Evolutionary conservation across 2,329 filamentous ascomycete genomes (phyloP).

Genomic region (Davidsoniella virescens): DNA sequence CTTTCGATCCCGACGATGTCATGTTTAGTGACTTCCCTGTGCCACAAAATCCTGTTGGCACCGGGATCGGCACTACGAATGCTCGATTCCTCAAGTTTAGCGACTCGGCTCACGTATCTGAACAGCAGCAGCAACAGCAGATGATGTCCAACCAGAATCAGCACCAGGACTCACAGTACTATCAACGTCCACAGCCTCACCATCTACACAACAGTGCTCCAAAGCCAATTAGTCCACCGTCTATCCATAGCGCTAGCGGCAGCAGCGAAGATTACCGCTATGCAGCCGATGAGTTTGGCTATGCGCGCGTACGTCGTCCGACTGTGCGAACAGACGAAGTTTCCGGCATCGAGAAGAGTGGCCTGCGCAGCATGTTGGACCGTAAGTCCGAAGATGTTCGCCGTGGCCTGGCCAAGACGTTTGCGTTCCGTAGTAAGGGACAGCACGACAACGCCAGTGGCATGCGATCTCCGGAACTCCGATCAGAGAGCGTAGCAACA

Average conservation of each 20-base stretch:
- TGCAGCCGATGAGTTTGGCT: slow-evolving; percentile 25
- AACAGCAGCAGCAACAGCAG: slow-evolving; percentile 14
- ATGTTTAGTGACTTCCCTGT: slow-evolving; percentile 23
- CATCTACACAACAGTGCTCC: not conserved
- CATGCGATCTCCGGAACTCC: slow-evolving; percentile 11
- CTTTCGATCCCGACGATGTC: slow-evolving; percentile 25
- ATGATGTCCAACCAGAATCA: slow-evolving; percentile 4
- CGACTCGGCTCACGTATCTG: slow-evolving; percentile 18
- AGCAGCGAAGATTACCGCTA: slow-evolving; percentile 3
- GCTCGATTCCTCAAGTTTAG: slow-evolving; percentile 31
- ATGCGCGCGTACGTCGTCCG: slow-evolving; percentile 27
- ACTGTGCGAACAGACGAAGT: slow-evolving; percentile 33
- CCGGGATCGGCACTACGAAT: slow-evolving; percentile 27
- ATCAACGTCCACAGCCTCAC: not conserved
- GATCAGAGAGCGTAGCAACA: slow-evolving; percentile 16
- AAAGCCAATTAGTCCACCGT: slow-evolving; percentile 17
- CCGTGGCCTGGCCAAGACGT: slow-evolving; percentile 36
- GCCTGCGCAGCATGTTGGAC: slow-evolving; percentile 34
- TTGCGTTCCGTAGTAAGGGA: slow-evolving; percentile 32
- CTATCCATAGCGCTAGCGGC: slow-evolving; percentile 12
- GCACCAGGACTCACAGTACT: slow-evolving; percentile 5
- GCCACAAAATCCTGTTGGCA: slow-evolving; percentile 21
- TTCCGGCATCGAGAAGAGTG: slow-evolving; percentile 38
- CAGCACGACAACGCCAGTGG: not conserved
- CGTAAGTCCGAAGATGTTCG: slow-evolving; percentile 39